Conservation (phyloP, 306 rosid species). For the Ammopiptanthus mongolicus region DNA sequence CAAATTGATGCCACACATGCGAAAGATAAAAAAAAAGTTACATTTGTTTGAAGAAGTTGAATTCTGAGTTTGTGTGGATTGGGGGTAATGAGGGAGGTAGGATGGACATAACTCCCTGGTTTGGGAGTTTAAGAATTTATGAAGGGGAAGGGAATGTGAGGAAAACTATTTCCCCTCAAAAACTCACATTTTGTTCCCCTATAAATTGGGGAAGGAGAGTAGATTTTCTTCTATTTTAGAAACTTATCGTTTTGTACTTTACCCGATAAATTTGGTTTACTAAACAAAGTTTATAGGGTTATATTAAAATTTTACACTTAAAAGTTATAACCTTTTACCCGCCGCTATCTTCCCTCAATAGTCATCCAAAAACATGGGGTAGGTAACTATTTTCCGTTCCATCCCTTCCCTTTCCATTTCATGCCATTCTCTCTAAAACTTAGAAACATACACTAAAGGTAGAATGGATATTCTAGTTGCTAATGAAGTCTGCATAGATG, state of each 20-base stretch:
- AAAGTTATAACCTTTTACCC: neutral
- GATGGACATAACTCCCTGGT: constrained; percentile 1
- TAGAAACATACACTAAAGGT: neutral
- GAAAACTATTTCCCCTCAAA: neutral
- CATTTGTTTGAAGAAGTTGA: too few relatives aligned
- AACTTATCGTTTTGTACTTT: neutral
- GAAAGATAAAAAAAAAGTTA: too few relatives aligned
- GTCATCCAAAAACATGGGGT: neutral
- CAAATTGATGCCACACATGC: too few relatives aligned
- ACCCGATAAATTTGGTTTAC: neutral
- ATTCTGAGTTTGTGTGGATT: too few relatives aligned
- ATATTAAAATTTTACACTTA: neutral
- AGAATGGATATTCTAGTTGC: neutral
- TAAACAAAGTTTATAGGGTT: neutral
- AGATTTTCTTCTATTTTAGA: neutral
- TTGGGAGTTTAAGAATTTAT: neutral
- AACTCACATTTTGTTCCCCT: neutral
- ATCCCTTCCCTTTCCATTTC: neutral
- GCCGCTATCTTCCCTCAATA: neutral
- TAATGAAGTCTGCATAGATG: neutral
- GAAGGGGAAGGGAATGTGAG: neutral
- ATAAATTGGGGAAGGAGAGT: neutral
- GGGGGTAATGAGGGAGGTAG: neutral
- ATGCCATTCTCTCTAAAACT: constrained; percentile 1
- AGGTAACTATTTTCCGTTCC: neutral